A percentile compares a stretch with the other conserved stretches of the same genome.
Conservation (phyloP, 768 basidiomycete species). For the Leccinum olivaceopallidum region DNA sequence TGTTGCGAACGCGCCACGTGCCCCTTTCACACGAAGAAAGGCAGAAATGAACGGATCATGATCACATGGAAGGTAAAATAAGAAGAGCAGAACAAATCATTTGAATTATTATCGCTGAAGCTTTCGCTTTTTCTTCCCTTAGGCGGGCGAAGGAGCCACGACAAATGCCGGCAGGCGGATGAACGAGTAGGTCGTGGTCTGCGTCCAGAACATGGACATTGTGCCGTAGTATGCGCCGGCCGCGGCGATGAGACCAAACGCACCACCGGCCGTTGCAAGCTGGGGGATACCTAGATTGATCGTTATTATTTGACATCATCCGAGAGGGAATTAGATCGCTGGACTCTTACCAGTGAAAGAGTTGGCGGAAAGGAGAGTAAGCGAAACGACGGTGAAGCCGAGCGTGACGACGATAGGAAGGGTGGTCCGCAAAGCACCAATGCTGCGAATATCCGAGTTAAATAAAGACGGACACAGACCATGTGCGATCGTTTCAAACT, state of each 20-base stretch:
- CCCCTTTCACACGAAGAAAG: slow-evolving; percentile 2
- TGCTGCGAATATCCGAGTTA: slow-evolving; percentile 7
- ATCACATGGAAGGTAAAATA: neutral
- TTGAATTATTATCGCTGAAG: neutral
- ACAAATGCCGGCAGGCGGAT: slow-evolving; percentile 28
- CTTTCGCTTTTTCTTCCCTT: neutral
- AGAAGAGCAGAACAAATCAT: no score
- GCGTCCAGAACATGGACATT: slow-evolving; percentile 30
- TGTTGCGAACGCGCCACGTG: neutral
- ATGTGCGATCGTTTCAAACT: slow-evolving; percentile 2
- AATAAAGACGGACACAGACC: neutral
- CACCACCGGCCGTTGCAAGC: slow-evolving; percentile 30
- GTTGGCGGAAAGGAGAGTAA: slow-evolving; percentile 26
- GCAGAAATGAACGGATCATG: neutral
- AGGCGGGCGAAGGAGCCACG: slow-evolving; percentile 17
- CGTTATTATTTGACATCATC: neutral
- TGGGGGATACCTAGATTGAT: slow-evolving; percentile 18
- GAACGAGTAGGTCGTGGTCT: slow-evolving; percentile 28
- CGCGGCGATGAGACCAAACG: slow-evolving; percentile 26
- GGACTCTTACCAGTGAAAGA: slow-evolving; percentile 27
- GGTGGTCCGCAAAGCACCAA: slow-evolving; percentile 26
- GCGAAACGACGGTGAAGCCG: slow-evolving; percentile 23
- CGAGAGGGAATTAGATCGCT: neutral
- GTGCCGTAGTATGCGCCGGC: slow-evolving; percentile 33
- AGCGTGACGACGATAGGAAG: slow-evolving; percentile 25